A percentile compares a stretch with the other conserved stretches of the same genome.
Evolutionary conservation across 1,284 basidiomycete species (phyloP).

Genomic region (Ustanciosporium gigantosporum): DNA sequence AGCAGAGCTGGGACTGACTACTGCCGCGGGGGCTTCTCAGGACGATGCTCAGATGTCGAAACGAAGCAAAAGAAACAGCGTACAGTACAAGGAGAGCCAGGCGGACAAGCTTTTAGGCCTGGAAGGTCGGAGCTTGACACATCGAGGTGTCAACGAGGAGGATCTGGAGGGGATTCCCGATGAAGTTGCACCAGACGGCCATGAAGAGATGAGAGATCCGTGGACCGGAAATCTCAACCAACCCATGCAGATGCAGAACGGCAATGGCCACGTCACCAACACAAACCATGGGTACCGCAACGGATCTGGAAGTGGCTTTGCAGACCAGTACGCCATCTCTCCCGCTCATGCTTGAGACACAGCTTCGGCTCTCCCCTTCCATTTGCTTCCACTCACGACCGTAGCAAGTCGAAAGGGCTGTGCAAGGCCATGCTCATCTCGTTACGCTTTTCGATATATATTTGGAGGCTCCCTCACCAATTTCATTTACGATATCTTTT

Average conservation of each 20-base stretch:
- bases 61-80: conserved; percentile 36
- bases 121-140: conserved; percentile 27
- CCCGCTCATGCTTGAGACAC: too few relatives aligned
- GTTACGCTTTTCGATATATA: too few relatives aligned
- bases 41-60: not conserved
- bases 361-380: too few relatives aligned
- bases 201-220: not conserved
- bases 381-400: too few relatives aligned
- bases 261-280: not conserved
- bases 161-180: conserved; percentile 26
- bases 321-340: too few relatives aligned
- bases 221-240: not conserved
- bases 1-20: not conserved
- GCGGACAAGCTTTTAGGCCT: conserved; percentile 38
- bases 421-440: too few relatives aligned
- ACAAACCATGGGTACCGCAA: not conserved
- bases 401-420: too few relatives aligned
- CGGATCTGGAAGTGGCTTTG: not conserved
- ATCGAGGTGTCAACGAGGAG: conserved; percentile 19
- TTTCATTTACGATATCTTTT: too few relatives aligned
- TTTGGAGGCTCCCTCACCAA: too few relatives aligned
- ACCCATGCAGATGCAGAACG: not conserved
- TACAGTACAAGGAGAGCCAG: conserved; percentile 30
- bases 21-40: not conserved
- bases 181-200: conserved; percentile 1